These are phyloP conservation scores for Aotearoamyces nothofagi DNA, from an alignment of 2,329 filamentous ascomycete species.

Conservation along the genomic window DNA sequence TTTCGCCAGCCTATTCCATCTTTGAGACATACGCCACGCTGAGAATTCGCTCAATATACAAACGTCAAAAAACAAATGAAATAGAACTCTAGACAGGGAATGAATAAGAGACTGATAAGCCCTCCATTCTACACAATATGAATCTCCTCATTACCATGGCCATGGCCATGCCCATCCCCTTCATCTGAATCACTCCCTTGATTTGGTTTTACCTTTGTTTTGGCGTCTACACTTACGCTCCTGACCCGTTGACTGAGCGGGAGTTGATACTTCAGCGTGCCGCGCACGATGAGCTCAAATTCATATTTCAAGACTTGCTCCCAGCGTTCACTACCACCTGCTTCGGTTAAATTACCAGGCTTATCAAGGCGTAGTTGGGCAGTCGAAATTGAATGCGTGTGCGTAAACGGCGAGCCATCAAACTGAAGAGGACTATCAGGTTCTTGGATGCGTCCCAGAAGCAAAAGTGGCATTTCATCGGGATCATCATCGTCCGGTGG, in stretches of 20 bases:
- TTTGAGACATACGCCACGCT: no score
- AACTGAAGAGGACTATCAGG: conserved; percentile 85
- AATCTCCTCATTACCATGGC: no score
- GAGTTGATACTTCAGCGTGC: conserved; percentile 69
- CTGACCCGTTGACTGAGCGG: conserved; percentile 44
- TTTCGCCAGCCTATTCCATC: no score
- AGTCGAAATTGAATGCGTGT: conserved; percentile 53
- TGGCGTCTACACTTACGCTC: conserved; percentile 43
- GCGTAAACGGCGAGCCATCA: conserved; percentile 76
- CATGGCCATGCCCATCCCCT: no score
- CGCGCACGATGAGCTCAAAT: conserved; percentile 85
- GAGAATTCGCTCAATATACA: no score
- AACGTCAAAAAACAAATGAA: no score
- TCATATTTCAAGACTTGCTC: conserved; percentile 80
- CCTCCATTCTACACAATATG: no score
- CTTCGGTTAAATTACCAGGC: conserved; percentile 78
- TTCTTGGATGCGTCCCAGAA: conserved; percentile 74
- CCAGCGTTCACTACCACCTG: conserved; percentile 74
- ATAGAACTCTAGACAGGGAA: no score
- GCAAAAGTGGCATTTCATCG: conserved; percentile 63
- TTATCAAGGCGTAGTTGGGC: conserved; percentile 70
- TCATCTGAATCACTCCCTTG: no score
- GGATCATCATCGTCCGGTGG: conserved; percentile 39
- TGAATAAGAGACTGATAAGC: no score
- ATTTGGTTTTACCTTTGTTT: conserved; percentile 43